A percentile compares a stretch with the other conserved stretches of the same genome.
Conservation (phyloP, 1,139 yeast species). For the Groenewaldozyma sp. region DNA sequence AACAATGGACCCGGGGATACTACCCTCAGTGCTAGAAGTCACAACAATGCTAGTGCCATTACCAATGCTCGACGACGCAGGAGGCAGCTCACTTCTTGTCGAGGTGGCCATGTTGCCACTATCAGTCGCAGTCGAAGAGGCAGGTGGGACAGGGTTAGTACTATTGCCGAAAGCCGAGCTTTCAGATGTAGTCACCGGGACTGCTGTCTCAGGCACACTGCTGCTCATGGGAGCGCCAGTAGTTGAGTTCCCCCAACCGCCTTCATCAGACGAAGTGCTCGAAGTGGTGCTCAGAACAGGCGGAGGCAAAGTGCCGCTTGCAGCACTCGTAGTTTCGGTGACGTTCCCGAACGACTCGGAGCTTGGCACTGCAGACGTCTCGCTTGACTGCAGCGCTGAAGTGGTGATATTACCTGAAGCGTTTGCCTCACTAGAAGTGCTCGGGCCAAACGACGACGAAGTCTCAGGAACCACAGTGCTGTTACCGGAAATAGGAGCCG, state of each 20-base stretch:
- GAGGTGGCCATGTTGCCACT: background rate
- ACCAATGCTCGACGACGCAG: background rate
- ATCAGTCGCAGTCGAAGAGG: no score
- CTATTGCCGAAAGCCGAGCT: background rate
- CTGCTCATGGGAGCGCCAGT: background rate
- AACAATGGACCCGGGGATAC: background rate
- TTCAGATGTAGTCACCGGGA: background rate
- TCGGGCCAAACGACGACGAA: slow-evolving; percentile 4
- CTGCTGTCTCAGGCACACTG: background rate
- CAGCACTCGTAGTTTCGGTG: background rate
- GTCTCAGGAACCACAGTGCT: slow-evolving; percentile 1
- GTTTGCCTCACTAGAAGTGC: background rate
- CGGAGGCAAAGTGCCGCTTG: background rate
- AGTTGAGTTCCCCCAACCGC: background rate
- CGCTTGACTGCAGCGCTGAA: background rate
- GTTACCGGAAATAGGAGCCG: slow-evolving; percentile 4
- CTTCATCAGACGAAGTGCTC: no score
- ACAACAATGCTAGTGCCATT: background rate
- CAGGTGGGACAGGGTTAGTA: background rate
- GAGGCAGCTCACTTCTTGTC: background rate
- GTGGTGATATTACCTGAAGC: background rate
- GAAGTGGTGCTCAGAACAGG: background rate
- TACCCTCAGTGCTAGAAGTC: slow-evolving; percentile 4
- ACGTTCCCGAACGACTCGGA: background rate
- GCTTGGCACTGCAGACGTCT: background rate